These are phyloP conservation scores for Aurantiochytrium sp. DNA, from an alignment of 108 stramenopile genomes.

Conservation along the genomic window DNA sequence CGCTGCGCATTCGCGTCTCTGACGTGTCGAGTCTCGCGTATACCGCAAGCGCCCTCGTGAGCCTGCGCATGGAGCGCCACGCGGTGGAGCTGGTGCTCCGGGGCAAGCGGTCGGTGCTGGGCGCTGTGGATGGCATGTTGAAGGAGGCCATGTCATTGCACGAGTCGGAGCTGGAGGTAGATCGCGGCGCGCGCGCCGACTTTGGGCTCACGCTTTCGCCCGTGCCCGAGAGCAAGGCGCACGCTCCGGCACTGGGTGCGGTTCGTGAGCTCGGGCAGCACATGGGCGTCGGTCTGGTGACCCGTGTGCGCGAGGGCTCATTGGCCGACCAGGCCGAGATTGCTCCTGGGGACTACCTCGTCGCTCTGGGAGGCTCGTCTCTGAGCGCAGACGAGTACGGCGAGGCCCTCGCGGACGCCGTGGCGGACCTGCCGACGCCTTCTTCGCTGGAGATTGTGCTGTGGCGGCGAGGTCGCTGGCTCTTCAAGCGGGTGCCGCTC, in stretches of 20 bases:
- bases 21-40: neutral
- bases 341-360: constrained; percentile 8
- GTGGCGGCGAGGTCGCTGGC: neutral
- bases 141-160: neutral
- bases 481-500: neutral
- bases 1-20: neutral
- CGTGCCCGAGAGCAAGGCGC: neutral
- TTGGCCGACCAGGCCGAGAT: neutral
- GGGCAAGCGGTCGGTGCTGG: neutral
- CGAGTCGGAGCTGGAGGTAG: neutral
- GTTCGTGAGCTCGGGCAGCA: neutral
- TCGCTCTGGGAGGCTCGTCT: neutral
- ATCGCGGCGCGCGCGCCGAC: neutral
- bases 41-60: neutral
- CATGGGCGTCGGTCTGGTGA: neutral
- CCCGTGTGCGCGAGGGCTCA: neutral
- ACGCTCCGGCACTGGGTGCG: neutral
- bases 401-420: neutral
- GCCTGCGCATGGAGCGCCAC: neutral
- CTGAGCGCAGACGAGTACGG: constrained; percentile 8
- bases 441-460: neutral
- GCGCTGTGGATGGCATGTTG: neutral
- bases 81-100: neutral
- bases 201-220: neutral
- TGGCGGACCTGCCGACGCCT: neutral